These are phyloP conservation scores for Arachis stenosperma DNA, from an alignment of 306 rosid species.

Conservation along the genomic window DNA sequence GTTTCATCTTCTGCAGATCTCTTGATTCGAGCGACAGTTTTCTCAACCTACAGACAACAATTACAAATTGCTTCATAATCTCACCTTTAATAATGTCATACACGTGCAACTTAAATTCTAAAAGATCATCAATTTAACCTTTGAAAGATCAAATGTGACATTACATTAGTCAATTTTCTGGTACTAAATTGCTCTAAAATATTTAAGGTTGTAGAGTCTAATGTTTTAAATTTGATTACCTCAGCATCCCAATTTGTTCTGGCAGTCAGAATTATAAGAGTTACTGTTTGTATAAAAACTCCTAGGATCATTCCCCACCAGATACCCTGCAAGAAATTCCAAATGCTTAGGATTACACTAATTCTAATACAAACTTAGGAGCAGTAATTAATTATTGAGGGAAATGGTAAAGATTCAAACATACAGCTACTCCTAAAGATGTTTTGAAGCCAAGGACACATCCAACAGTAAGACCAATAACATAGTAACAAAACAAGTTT, in stretches of 20 bases:
- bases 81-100: neutral
- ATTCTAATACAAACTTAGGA: neutral
- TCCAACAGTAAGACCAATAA: constrained; percentile 70
- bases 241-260: constrained; percentile 70
- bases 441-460: constrained; percentile 72
- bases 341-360: neutral
- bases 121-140: too few relatives aligned
- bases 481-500: constrained; percentile 60
- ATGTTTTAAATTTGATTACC: constrained; percentile 43
- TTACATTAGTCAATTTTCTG: too few relatives aligned
- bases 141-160: too few relatives aligned
- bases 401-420: constrained; percentile 23
- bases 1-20: constrained; percentile 53
- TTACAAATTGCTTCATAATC: neutral
- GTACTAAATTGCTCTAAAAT: neutral
- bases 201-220: neutral
- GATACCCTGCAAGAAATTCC: constrained; percentile 53
- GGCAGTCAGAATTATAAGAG: constrained; percentile 60
- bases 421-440: constrained; percentile 63
- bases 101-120: too few relatives aligned
- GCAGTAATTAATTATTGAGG: neutral
- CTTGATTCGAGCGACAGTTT: constrained; percentile 51
- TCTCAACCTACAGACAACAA: constrained; percentile 55
- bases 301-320: constrained; percentile 86
- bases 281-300: constrained; percentile 65